These are phyloP conservation scores for Suhomyces kunorum DNA, from an alignment of 1,139 yeast genomes.

Conservation along the genomic window DNA sequence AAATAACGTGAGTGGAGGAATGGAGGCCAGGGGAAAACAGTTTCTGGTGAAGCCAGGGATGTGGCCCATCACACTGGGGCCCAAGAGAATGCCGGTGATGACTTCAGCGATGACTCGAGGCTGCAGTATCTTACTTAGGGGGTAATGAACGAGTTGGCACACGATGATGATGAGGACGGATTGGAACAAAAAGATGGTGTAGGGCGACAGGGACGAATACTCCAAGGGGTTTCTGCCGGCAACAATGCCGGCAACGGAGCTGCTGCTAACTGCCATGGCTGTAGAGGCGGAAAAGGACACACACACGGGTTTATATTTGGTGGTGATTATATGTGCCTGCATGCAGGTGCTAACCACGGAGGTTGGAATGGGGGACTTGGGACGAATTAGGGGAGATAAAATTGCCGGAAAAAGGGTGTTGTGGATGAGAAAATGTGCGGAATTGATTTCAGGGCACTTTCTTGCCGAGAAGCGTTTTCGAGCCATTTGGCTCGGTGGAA, in stretches of 20 bases:
- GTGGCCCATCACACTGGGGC: slow-evolving; percentile 70
- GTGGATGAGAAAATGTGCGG: no score
- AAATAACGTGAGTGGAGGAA: slow-evolving; percentile 62
- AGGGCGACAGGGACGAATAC: slow-evolving; percentile 56
- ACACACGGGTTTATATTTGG: background rate
- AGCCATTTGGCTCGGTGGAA: no score
- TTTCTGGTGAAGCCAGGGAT: slow-evolving; percentile 63
- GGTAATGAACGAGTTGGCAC: slow-evolving; percentile 58
- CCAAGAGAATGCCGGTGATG: slow-evolving; percentile 68
- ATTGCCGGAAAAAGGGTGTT: no score
- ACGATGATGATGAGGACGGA: slow-evolving; percentile 54
- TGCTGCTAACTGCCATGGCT: slow-evolving; percentile 28
- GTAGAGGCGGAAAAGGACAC: background rate
- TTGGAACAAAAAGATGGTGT: slow-evolving; percentile 63
- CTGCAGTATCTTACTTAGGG: slow-evolving; percentile 61
- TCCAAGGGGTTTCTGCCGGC: slow-evolving; percentile 70
- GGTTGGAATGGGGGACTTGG: no score
- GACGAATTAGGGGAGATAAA: no score
- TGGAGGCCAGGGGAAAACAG: slow-evolving; percentile 63
- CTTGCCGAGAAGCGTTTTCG: no score
- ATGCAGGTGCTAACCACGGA: no score
- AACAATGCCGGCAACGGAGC: slow-evolving; percentile 61
- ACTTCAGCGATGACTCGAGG: slow-evolving; percentile 82
- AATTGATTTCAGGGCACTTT: no score
- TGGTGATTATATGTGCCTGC: slow-evolving; percentile 1